phyloP scores from a whole-genome alignment of 306 rosid genomes.

The Fragaria nilgerrensis region DNA sequence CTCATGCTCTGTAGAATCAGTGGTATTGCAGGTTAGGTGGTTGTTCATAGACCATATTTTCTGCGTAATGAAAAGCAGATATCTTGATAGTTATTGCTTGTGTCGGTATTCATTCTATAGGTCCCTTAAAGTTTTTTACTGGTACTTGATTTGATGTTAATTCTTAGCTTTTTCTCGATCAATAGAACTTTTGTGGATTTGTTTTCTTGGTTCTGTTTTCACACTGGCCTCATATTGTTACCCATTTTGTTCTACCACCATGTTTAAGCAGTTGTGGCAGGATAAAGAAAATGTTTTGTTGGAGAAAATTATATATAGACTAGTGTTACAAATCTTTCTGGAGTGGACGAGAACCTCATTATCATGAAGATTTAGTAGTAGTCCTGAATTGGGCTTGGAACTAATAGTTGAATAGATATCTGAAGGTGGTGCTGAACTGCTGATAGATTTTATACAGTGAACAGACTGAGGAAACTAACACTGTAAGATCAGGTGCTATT shows the following conservation, averaged over 20 bases:
- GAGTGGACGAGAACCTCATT: not conserved
- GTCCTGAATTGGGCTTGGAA: not conserved
- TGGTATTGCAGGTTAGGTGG: not conserved
- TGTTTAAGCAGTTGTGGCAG: not conserved
- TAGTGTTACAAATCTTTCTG: not conserved
- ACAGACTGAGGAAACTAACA: not conserved
- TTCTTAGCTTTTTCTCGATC: conserved; percentile 4
- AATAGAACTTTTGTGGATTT: conserved; percentile 6
- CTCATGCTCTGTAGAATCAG: not conserved
- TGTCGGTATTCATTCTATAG: not conserved
- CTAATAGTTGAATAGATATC: not conserved
- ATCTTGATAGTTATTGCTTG: not conserved
- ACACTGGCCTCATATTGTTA: not conserved
- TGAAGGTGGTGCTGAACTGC: not conserved
- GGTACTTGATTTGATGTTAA: not conserved
- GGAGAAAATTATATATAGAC: not conserved
- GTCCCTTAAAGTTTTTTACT: not conserved
- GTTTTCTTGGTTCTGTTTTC: conserved; percentile 7
- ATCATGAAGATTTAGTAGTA: not conserved
- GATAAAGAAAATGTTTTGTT: not conserved
- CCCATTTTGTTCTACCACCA: conserved; percentile 1
- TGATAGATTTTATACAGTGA: not conserved
- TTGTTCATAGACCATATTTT: not conserved
- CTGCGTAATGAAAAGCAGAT: not conserved
- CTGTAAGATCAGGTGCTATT: not conserved